Base-by-base conservation (phyloP, 2,329 filamentous ascomycete species). In the Tolypocladium nubicola region DNA sequence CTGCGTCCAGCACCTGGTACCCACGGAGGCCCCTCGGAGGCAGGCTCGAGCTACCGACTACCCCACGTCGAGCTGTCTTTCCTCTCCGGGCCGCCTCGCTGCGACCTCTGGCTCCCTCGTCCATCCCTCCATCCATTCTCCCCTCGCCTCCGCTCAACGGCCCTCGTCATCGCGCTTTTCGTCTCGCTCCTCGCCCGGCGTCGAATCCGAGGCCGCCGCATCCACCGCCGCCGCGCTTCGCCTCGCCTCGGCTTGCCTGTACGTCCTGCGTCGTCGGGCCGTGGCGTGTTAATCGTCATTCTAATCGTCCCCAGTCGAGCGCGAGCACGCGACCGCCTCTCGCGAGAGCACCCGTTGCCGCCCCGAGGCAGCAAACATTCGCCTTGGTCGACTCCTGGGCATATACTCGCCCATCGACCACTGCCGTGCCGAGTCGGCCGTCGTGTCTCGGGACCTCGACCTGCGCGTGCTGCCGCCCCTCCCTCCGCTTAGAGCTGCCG, bases 1-100 rank as follows among this genome's bases (percentile, higher is more conserved):
- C 7, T 13, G 35, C 35, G 35, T 35, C 35, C 10, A 35, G 35
- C 33, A 35, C 39, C 14, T 40, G 4, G 39, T n/a, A 39, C 38
- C 38, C 38, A 39, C 38, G 38, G 5, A 16, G 13, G 2, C 38
- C 19, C 19, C 39, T n/a, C 39, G 8, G 39, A n/a, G 19, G 8
- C 38, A 1, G 14, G 16, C 16, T 19, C 1, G 38, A 40, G 38
- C 38, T 54, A 54, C 8, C 16, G 6, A 23, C 38, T 54, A 54
- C 52, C 52, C 52, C 52, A 54, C 52, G 52, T 54, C 52, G 38
- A 54, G 52, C 52, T 53, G 33, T 39, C 38, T 19, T 53, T 38
- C 23, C 52, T 53, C 52, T 37, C 52, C 30, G 11, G 52, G 35
- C 11, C 37, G 26, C 52, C 45, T 14, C 26, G 21, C 52, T 19